Percentiles rank a stretch among this genome's conserved stretches.
Conservation (phyloP, 139 green algal genomes). For the Micractinium sp. region DNA sequence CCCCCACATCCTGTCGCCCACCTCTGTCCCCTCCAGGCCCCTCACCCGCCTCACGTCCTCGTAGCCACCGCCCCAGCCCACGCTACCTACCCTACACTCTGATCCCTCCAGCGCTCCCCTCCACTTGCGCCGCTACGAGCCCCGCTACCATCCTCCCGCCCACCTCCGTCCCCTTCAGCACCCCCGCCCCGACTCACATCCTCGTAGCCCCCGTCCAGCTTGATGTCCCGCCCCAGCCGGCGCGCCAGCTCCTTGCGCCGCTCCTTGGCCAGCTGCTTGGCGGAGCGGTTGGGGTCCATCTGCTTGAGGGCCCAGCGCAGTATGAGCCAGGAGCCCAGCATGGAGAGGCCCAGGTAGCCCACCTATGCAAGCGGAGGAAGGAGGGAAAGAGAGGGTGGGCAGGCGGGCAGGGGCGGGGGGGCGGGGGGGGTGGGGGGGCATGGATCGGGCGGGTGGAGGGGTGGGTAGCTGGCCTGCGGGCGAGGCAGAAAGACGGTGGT, state of each 20-base stretch:
- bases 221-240: constrained; percentile 47
- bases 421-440: background rate
- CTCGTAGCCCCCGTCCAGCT: constrained; percentile 53
- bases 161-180: background rate
- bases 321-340: constrained; percentile 53
- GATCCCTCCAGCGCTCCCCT: too few relatives aligned
- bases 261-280: constrained; percentile 36
- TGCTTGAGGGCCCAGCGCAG: constrained; percentile 53
- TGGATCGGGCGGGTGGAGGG: background rate
- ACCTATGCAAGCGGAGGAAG: constrained; percentile 12
- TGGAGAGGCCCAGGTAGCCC: constrained; percentile 46
- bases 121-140: too few relatives aligned
- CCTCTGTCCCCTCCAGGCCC: too few relatives aligned
- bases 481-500: too few relatives aligned
- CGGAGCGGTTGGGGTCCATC: constrained; percentile 46
- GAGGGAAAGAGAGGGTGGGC: too few relatives aligned
- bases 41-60: too few relatives aligned
- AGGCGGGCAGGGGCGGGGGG: background rate
- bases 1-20: too few relatives aligned
- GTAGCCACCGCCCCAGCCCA: too few relatives aligned
- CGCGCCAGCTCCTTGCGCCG: constrained; percentile 51
- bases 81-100: too few relatives aligned
- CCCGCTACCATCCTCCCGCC: background rate
- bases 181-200: constrained; percentile 30
- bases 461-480: background rate